Conservation (phyloP, 345 rosid genomes). For the Eucalyptus victrix region DNA sequence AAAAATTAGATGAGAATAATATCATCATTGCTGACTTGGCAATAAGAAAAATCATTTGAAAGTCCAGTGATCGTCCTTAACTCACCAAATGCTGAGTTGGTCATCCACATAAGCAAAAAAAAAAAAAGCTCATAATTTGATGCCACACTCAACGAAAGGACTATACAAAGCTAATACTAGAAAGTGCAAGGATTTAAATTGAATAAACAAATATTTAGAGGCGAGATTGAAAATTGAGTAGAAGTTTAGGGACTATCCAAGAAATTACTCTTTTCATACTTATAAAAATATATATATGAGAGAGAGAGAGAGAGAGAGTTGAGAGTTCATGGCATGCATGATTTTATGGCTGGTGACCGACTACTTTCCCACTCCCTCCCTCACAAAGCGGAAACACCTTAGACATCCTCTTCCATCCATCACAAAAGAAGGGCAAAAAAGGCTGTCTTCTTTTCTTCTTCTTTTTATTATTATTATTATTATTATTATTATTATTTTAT, state of each 20-base stretch:
- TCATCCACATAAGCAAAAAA: background rate
- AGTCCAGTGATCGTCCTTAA: background rate
- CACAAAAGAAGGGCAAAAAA: background rate
- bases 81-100: background rate
- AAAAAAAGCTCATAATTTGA: background rate
- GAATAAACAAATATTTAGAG: background rate
- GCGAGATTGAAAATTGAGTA: background rate
- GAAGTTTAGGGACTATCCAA: background rate
- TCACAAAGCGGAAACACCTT: background rate
- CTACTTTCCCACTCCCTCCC: background rate
- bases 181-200: background rate
- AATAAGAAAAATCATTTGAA: background rate
- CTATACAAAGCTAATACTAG: background rate
- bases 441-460: background rate
- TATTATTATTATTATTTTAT: no score
- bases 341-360: background rate
- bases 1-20: background rate
- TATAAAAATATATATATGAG: background rate
- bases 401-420: background rate
- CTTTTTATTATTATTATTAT: no score
- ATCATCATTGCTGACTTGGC: background rate
- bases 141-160: background rate
- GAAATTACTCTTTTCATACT: background rate
- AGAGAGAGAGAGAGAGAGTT: background rate
- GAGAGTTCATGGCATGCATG: background rate